Conservation (phyloP, 768 basidiomycete genomes). For the Coprinopsis sp. region DNA sequence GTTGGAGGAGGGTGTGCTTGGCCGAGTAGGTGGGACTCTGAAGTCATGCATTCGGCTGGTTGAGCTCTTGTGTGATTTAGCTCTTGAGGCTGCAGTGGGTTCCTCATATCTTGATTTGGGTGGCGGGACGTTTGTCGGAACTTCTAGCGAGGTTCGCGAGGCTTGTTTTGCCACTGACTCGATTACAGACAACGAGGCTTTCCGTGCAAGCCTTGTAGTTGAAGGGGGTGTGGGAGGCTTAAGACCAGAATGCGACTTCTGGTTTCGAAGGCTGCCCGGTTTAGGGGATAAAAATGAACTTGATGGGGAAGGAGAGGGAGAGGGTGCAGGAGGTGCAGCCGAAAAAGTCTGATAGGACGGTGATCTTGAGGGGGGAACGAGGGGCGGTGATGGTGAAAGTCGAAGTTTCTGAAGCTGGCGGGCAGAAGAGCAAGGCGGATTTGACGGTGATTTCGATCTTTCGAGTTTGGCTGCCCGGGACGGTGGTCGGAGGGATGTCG, state of each 20-base stretch:
- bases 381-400: constrained; percentile 66
- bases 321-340: constrained; percentile 34
- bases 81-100: constrained; percentile 77
- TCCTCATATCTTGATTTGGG: constrained; percentile 62
- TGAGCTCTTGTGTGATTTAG: constrained; percentile 65
- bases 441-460: constrained; percentile 68
- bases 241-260: constrained; percentile 80
- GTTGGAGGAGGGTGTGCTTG: constrained; percentile 76
- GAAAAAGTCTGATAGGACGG: constrained; percentile 60
- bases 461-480: constrained; percentile 52
- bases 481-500: constrained; percentile 57
- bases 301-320: constrained; percentile 46
- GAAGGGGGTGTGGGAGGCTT: constrained; percentile 72
- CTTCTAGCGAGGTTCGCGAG: constrained; percentile 43
- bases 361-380: constrained; percentile 48
- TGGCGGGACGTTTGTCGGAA: constrained; percentile 27
- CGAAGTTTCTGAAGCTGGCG: constrained; percentile 66
- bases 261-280: constrained; percentile 71
- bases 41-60: constrained; percentile 64
- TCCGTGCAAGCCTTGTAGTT: constrained; percentile 58
- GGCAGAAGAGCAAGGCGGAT: constrained; percentile 65
- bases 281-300: constrained; percentile 55
- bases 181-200: constrained; percentile 74
- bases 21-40: constrained; percentile 70
- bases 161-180: constrained; percentile 56